Evolutionary conservation across 805 yeast species (phyloP).

Genomic region (Danielozyma ontarioensis): DNA sequence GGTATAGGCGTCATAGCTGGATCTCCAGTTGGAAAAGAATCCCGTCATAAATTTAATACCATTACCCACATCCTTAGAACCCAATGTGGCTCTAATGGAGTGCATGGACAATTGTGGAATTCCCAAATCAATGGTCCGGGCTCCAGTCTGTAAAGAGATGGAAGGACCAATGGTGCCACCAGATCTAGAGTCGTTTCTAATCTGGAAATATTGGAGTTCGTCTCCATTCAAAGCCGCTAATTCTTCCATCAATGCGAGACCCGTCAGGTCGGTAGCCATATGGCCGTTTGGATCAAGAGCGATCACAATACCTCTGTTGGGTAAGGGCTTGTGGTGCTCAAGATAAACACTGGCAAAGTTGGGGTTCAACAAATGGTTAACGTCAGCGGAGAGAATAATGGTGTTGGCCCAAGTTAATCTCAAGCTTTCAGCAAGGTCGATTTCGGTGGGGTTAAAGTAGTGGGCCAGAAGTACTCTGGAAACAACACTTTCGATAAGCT

Average conservation of each 20-base stretch:
- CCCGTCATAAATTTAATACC: conserved; percentile 69
- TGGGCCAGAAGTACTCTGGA: conserved; percentile 44
- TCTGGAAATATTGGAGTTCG: conserved; percentile 74
- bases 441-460: conserved; percentile 11
- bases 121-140: conserved; percentile 75
- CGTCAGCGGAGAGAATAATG: conserved; percentile 78
- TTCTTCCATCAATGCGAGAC: conserved; percentile 64
- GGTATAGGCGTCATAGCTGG: conserved; percentile 47
- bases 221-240: conserved; percentile 63
- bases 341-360: conserved; percentile 64
- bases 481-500: conserved; percentile 60
- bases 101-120: conserved; percentile 85
- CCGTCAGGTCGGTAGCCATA: conserved; percentile 77
- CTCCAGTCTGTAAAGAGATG: conserved; percentile 59
- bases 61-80: conserved; percentile 70
- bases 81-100: conserved; percentile 76
- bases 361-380: conserved; percentile 77
- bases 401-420: conserved; percentile 63
- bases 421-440: conserved; percentile 21
- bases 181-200: conserved; percentile 76
- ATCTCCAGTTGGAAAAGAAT: conserved; percentile 63
- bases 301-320: conserved; percentile 70
- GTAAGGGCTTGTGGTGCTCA: conserved; percentile 74
- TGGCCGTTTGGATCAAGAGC: conserved; percentile 76
- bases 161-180: conserved; percentile 89